Base-by-base conservation (phyloP, 495 filamentous ascomycete species). In the Tuber calosporum region DNA sequence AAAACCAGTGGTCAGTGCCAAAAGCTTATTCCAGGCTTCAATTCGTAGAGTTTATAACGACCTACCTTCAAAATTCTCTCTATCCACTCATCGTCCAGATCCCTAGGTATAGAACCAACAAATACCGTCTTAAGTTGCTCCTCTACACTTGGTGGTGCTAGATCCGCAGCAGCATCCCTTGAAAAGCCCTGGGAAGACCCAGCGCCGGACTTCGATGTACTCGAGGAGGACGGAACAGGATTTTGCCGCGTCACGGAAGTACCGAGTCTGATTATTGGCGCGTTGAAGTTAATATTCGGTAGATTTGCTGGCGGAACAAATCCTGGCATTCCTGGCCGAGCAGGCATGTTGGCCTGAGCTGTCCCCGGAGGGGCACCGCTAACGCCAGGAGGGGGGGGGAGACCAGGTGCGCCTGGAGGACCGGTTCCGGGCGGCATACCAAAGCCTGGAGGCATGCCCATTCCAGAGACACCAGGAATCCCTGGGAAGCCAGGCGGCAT, bases 221-320 rank as follows among this genome's bases (percentile, higher is more conserved):
- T 84, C n/a, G 86, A 86, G 48, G 87, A 83, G 48, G 73, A 75
- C 34, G 79, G 79, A n/a, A 81, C 70, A n/a, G 79, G 79, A 67
- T 81, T 81, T 71, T 80, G 79, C 66, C 93, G 92, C 37, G 87
- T 82, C 7, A 90, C 89, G 4, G 87, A 88, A 13, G 87, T 86
- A 15, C 94, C 94, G 45, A 99, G 86, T 37, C 95, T 92, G 82
- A 99, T 98, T 45, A 98, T 94, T 69, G 96, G 93, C 30, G 95
- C 96, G 82, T 91, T 95, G 84, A 97, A 97, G 84, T 99, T 97
- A 84, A 99, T 97, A 83, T 97, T 95, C 13, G 95, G 93, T 86
- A 97, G 90, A 81, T 95, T 97, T 66, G 93, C 85, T 36, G 94
- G 94, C 36, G 93, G 88, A 85, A 97, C 93, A 82, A 97, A 97